These are phyloP conservation scores for Schizochytrium sp. DNA, from an alignment of 108 stramenopile species.

Conservation along the genomic window DNA sequence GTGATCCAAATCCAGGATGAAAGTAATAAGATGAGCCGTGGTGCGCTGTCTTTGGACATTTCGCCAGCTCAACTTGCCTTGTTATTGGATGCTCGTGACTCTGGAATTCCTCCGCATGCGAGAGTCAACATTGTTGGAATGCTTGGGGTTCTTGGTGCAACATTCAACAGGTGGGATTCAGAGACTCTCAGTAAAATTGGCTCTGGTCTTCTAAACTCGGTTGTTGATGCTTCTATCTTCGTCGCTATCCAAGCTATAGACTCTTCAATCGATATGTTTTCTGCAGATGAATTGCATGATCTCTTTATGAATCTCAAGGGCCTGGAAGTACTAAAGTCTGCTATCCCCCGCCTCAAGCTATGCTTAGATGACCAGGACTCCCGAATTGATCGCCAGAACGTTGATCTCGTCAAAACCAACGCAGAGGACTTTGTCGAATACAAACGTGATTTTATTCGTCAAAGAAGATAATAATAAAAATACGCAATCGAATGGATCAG, in stretches of 20 bases:
- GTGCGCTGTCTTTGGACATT: background rate
- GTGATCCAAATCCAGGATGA: background rate
- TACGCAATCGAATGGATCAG: too few species aligned
- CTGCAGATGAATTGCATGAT: constrained; percentile 10
- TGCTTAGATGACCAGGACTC: background rate
- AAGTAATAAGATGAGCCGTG: background rate
- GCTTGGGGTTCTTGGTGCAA: background rate
- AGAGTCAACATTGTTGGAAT: background rate
- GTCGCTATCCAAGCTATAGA: constrained; percentile 32
- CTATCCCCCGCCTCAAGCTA: background rate
- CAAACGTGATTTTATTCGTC: background rate
- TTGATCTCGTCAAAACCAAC: background rate
- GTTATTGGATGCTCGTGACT: background rate
- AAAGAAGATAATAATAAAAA: background rate
- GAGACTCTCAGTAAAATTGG: background rate
- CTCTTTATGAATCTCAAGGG: background rate
- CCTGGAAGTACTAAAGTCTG: background rate
- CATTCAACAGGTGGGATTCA: background rate
- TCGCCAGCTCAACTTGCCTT: background rate
- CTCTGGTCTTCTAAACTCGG: background rate
- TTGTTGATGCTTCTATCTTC: background rate
- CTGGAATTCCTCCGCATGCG: background rate
- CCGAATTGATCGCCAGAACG: background rate
- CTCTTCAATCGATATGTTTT: constrained; percentile 34
- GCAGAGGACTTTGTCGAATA: constrained; percentile 41